Evolutionary conservation across 1,284 basidiomycete genomes (phyloP).

Genomic region (Retiboletus flavoniger): DNA sequence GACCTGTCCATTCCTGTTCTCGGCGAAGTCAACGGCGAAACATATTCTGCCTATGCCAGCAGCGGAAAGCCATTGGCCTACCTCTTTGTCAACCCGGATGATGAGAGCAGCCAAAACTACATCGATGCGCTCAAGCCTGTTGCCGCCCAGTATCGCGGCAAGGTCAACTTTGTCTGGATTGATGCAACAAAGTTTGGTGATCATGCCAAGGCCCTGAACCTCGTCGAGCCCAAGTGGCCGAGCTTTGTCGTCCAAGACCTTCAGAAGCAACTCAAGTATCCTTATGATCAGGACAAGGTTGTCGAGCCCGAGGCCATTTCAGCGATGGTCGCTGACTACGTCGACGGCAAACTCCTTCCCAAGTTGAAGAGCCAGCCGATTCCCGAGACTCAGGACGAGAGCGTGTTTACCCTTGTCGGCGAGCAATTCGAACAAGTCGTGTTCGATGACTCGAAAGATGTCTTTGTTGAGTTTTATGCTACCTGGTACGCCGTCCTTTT

Average conservation of each 20-base stretch:
- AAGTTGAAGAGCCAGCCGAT: slow-evolving; percentile 90
- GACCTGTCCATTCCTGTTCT: slow-evolving; percentile 87
- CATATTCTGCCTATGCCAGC: slow-evolving; percentile 85
- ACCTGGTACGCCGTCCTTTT: slow-evolving; percentile 69
- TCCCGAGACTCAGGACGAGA: slow-evolving; percentile 81
- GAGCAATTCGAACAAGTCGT: slow-evolving; percentile 89
- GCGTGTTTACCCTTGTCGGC: slow-evolving; percentile 84
- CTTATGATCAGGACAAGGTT: slow-evolving; percentile 70
- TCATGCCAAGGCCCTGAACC: slow-evolving; percentile 94
- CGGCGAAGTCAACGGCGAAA: slow-evolving; percentile 93
- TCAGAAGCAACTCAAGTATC: slow-evolving; percentile 84
- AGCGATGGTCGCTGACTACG: slow-evolving; percentile 65
- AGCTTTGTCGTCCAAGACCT: slow-evolving; percentile 93
- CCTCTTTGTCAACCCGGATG: slow-evolving; percentile 86
- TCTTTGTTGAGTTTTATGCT: slow-evolving; percentile 97
- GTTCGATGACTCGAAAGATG: slow-evolving; percentile 87
- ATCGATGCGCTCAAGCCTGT: slow-evolving; percentile 74
- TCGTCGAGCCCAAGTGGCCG: slow-evolving; percentile 85
- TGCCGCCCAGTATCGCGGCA: slow-evolving; percentile 80
- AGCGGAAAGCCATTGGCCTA: slow-evolving; percentile 91
- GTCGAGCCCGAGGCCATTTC: slow-evolving; percentile 57
- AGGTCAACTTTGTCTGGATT: slow-evolving; percentile 98
- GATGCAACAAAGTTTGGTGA: slow-evolving; percentile 94
- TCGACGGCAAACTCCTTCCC: slow-evolving; percentile 75
- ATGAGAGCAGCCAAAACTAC: slow-evolving; percentile 64